Base-by-base conservation (phyloP, 2,329 filamentous ascomycete genomes). In the Verticillium alfalfae region DNA sequence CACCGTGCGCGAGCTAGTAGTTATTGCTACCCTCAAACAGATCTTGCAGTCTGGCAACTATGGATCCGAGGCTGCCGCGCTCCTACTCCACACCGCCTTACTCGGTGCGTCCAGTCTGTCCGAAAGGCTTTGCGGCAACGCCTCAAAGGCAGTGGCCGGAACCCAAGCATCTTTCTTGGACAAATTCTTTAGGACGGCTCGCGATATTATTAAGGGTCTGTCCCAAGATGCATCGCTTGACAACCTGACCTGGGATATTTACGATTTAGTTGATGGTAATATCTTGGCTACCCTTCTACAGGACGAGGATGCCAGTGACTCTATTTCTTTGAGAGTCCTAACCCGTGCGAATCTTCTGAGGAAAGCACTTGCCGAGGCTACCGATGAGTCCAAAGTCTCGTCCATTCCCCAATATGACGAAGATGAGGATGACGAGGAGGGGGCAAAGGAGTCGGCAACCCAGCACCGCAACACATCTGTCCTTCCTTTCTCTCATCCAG, bases 401-500 rank as follows among this genome's bases (percentile, higher is more conserved):
- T 52, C 45, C 45, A 52, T 52, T 13, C 45, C 45, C 45, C 8
- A 18, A n/a, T 10, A 52, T 9, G 18, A 52, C 10, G 45, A 52
- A 18, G n/a, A 22, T 9, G 45, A 52, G n/a, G n/a, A 22, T 22
- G 45, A 26, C 12, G 18, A 12, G 4, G 45, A 52, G 8, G n/a
- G 22, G 10, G 13, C n/a, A 12, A 18, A 52, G 45, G 45, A 9
- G 12, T 10, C 45, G 45, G 45, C n/a, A 22, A 22, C 18, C 6
- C n/a, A 52, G 45, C 9, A 9, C 45, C 45, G 45, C 18, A 8
- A 3, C 3, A 52, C 45, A 10, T 60, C 66, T 9, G 75, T 83
- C 5, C 70, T 84, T 0, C 70, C 78, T 0, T 85, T 85, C 65
- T 77, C 68, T 2, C 80, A 84, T 52, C 73, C 77, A 0, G 70